Conservation (phyloP, 2,329 filamentous ascomycete genomes). For the Lachnellula hyalina region DNA sequence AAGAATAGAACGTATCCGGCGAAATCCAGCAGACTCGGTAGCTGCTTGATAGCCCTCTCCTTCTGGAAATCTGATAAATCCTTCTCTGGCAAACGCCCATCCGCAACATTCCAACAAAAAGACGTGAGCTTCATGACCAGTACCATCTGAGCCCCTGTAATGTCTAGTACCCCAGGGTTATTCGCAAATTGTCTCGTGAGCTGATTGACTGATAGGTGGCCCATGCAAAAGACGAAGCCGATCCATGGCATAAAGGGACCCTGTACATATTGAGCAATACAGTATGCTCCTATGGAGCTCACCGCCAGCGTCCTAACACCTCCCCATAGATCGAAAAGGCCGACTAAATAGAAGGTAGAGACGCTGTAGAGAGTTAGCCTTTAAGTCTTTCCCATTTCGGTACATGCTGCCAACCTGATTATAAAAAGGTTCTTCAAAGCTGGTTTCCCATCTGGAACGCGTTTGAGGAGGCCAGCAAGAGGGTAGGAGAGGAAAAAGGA, state of each 20-base stretch:
- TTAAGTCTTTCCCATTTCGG: not conserved
- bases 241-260: slow-evolving; percentile 98
- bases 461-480: slow-evolving; percentile 80
- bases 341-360: slow-evolving; percentile 85
- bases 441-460: slow-evolving; percentile 79
- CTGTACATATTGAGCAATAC: slow-evolving; percentile 75
- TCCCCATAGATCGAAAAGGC: slow-evolving; percentile 87
- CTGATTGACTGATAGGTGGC: slow-evolving; percentile 88
- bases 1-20: slow-evolving; percentile 93
- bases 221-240: slow-evolving; percentile 90
- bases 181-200: slow-evolving; percentile 71
- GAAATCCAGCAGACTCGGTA: slow-evolving; percentile 77
- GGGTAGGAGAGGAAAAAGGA: slow-evolving; percentile 92
- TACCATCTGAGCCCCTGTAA: slow-evolving; percentile 97
- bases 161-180: slow-evolving; percentile 66
- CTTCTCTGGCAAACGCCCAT: slow-evolving; percentile 73
- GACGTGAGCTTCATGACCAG: slow-evolving; percentile 94
- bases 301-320: slow-evolving; percentile 76
- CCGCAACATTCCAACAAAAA: slow-evolving; percentile 97
- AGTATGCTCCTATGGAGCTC: slow-evolving; percentile 73
- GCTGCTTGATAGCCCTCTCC: slow-evolving; percentile 66
- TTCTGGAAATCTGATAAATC: slow-evolving; percentile 85
- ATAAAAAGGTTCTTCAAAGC: slow-evolving; percentile 85
- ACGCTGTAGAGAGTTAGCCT: slow-evolving; percentile 44
- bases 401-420: slow-evolving; percentile 52